Conservation (phyloP, 2,329 filamentous ascomycete genomes). For the Sclerotinia subarctica region DNA sequence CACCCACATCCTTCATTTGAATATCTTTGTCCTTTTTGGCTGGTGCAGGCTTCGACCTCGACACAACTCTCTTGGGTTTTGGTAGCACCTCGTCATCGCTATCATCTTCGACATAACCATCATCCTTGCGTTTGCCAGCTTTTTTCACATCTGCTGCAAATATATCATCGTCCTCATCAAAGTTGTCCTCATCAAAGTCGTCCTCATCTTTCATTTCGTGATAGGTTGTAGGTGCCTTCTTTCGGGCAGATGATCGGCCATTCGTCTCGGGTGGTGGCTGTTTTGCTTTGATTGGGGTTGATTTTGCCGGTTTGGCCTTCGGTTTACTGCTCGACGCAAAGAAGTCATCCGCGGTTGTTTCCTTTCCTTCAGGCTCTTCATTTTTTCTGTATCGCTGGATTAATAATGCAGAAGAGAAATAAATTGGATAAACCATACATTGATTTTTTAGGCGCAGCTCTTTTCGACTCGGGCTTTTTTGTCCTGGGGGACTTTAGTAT, state of each 20-base stretch:
- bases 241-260: constrained; percentile 34
- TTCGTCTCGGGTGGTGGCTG: constrained; percentile 26
- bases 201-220: constrained; percentile 45
- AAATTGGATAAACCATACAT: constrained; percentile 41
- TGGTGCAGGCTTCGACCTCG: constrained; percentile 42
- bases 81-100: constrained; percentile 66
- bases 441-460: constrained; percentile 56
- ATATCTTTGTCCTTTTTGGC: constrained; percentile 45
- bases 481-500: constrained; percentile 35
- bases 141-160: constrained; percentile 70
- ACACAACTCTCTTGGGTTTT: constrained; percentile 50
- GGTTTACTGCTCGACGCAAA: constrained; percentile 38
- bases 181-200: constrained; percentile 56
- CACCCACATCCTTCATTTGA: constrained; percentile 39
- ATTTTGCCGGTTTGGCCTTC: constrained; percentile 33
- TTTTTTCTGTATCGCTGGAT: constrained; percentile 30
- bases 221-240: constrained; percentile 31
- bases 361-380: constrained; percentile 36
- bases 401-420: not conserved
- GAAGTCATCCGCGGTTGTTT: constrained; percentile 39
- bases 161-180: constrained; percentile 75
- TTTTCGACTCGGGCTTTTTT: constrained; percentile 53
- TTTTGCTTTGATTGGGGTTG: constrained; percentile 31
- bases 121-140: constrained; percentile 63
- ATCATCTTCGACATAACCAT: constrained; percentile 68